Evolutionary conservation across 163 green algal species (phyloP), one percentile per base, ranked within the genome.

Genomic region (Dunaliella salina): DNA sequence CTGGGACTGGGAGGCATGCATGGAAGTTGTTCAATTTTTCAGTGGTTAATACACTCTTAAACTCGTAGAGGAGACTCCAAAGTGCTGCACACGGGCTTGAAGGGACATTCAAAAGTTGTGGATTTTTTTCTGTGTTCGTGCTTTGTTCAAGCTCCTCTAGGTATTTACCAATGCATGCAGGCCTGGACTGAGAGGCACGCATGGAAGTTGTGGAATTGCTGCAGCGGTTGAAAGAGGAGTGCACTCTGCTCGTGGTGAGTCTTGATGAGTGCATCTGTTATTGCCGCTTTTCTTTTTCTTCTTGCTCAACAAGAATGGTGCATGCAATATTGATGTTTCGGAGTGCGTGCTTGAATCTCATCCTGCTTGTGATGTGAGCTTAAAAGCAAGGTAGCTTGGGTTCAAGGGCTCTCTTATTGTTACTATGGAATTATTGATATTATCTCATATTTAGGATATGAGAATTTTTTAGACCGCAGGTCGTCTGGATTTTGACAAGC

Each of bases 211-310:
- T 86, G 34, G 83, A 83, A 15, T 63, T 89, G 80, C 86, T 89
- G 30, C 25, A 34, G 1, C 50, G 79, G 17, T 67, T 97, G 0
- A 97, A 98, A 88, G n/a, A 91, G 32, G 87, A 96, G 81, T 96
- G 94, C 89, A 97, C 95, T 0, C 87, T 98, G 86, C 91, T 98
- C 83, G 93, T 98, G 32, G 96, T 99, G n/a, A 93, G 85, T 13
- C 15, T 24, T 20, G 33, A 33, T 22, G 1, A 26, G 4, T 26
- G 75, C 1, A 32, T 35, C 1, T 81, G 3, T 35, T 32, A 3
- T 30, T 79, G 67, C 67, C 25, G 67, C 29, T n/a, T 30, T 79
- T 79, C 67, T n/a, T 79, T 79, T 33, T 79, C 67, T 79, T 4
- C 29, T 79, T 11, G 67, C 40, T 8, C 40, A 79, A n/a, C 29